phyloP scores from a whole-genome alignment of 805 yeast genomes.

The Barnettozyma sucrosica region DNA sequence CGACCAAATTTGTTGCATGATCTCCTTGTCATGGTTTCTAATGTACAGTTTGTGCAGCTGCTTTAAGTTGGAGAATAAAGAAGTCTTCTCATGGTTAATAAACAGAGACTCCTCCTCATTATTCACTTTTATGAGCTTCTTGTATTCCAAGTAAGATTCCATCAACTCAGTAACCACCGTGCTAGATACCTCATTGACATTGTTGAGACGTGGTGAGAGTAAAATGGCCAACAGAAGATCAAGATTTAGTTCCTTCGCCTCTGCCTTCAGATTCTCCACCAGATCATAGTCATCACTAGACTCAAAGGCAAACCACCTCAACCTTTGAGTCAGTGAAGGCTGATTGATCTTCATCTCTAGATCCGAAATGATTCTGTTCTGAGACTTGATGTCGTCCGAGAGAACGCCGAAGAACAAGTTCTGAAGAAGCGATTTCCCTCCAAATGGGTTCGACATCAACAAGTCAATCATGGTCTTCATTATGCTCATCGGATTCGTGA shows the following conservation, averaged over 20 bases:
- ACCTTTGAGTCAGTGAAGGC: conserved; percentile 23
- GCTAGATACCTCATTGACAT: conserved; percentile 11
- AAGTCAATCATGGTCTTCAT: conserved; percentile 76
- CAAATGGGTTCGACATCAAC: conserved; percentile 74
- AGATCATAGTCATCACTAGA: conserved; percentile 27
- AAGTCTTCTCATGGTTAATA: conserved; percentile 20
- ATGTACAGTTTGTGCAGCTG: conserved; percentile 59
- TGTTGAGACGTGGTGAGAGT: conserved; percentile 19
- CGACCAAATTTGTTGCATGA: conserved; percentile 73
- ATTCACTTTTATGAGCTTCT: conserved; percentile 22
- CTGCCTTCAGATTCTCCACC: conserved; percentile 23
- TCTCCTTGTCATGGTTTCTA: conserved; percentile 68
- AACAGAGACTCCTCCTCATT: conserved; percentile 15
- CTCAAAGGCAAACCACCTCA: conserved; percentile 29
- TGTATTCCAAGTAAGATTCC: conserved; percentile 24
- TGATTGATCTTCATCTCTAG: conserved; percentile 36
- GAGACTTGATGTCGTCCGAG: conserved; percentile 67
- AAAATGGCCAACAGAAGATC: conserved; percentile 20
- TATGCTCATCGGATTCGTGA: conserved; percentile 83
- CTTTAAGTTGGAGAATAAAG: conserved; percentile 46
- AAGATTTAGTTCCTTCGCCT: conserved; percentile 16
- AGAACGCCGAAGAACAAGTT: conserved; percentile 65
- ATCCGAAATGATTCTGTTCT: conserved; percentile 45
- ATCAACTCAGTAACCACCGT: conserved; percentile 15
- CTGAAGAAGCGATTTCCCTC: conserved; percentile 64